These are phyloP conservation scores for Imleria badia DNA, from an alignment of 768 basidiomycete genomes.

Conservation along the genomic window DNA sequence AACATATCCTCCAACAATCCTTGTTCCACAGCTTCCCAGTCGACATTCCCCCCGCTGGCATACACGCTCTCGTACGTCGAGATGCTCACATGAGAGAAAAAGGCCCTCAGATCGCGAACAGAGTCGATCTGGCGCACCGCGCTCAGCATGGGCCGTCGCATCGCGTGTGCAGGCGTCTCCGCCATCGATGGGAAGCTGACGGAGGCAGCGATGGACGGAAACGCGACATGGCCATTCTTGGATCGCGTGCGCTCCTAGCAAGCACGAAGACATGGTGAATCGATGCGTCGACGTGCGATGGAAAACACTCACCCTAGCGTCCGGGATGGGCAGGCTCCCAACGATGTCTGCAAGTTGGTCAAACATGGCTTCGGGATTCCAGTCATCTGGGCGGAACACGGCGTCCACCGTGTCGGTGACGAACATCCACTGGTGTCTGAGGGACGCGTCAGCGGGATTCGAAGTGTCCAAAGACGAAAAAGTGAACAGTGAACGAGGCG, in stretches of 20 bases:
- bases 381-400: slow-evolving; percentile 80
- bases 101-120: slow-evolving; percentile 81
- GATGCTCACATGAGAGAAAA: slow-evolving; percentile 89
- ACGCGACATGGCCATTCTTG: slow-evolving; percentile 21
- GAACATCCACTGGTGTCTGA: slow-evolving; percentile 97
- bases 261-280: not conserved
- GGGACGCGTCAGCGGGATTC: slow-evolving; percentile 5
- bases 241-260: slow-evolving; percentile 28
- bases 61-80: slow-evolving; percentile 91
- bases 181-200: slow-evolving; percentile 28
- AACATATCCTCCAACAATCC: slow-evolving; percentile 88
- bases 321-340: slow-evolving; percentile 57
- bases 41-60: slow-evolving; percentile 73
- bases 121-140: slow-evolving; percentile 74
- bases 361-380: slow-evolving; percentile 83
- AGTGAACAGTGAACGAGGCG: slow-evolving; percentile 18
- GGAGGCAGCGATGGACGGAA: slow-evolving; percentile 22
- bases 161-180: slow-evolving; percentile 44
- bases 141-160: slow-evolving; percentile 75
- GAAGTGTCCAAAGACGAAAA: not conserved
- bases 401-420: slow-evolving; percentile 97
- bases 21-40: slow-evolving; percentile 87
- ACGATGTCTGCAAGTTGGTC: slow-evolving; percentile 87
- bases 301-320: slow-evolving; percentile 27
- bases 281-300: not conserved